Percentiles rank a stretch among this genome's conserved stretches.
Conservation (phyloP, 805 yeast genomes). For the Candida hungchunana region DNA sequence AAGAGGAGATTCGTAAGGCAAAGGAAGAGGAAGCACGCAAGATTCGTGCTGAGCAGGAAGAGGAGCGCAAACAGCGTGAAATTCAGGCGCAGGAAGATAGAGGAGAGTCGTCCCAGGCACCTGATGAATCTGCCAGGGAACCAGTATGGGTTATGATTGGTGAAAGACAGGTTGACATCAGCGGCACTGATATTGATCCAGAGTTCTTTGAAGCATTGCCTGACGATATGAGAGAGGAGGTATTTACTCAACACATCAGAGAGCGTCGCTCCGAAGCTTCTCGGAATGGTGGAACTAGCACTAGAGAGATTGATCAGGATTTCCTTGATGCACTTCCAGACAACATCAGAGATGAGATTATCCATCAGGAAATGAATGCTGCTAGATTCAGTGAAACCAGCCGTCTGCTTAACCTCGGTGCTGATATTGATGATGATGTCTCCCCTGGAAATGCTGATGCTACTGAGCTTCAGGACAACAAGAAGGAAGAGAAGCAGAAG, state of each 20-base stretch:
- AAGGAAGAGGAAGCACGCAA: constrained; percentile 27
- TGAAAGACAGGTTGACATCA: constrained; percentile 74
- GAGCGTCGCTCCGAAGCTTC: constrained; percentile 63
- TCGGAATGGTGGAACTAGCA: constrained; percentile 36
- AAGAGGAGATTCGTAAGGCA: constrained; percentile 8
- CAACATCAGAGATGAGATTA: constrained; percentile 53
- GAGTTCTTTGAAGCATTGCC: constrained; percentile 87
- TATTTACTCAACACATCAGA: constrained; percentile 75
- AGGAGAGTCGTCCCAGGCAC: background rate
- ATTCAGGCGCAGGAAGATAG: constrained; percentile 20
- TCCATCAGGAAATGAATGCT: constrained; percentile 42
- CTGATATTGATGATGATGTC: constrained; percentile 12
- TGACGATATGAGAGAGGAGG: constrained; percentile 90
- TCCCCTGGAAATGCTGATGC: constrained; percentile 3
- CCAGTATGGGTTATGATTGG: constrained; percentile 73
- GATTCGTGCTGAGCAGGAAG: constrained; percentile 26
- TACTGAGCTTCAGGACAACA: constrained; percentile 8
- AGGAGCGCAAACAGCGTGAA: constrained; percentile 23
- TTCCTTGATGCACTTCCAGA: constrained; percentile 80
- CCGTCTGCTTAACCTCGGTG: too few relatives aligned
- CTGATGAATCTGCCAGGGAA: constrained; percentile 26
- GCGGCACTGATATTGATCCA: constrained; percentile 90
- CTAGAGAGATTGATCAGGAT: constrained; percentile 72
- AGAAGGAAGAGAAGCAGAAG: constrained; percentile 33
- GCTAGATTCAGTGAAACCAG: constrained; percentile 24